Conservation (phyloP, 345 rosid species). For the Eucalyptus dawsonii region DNA sequence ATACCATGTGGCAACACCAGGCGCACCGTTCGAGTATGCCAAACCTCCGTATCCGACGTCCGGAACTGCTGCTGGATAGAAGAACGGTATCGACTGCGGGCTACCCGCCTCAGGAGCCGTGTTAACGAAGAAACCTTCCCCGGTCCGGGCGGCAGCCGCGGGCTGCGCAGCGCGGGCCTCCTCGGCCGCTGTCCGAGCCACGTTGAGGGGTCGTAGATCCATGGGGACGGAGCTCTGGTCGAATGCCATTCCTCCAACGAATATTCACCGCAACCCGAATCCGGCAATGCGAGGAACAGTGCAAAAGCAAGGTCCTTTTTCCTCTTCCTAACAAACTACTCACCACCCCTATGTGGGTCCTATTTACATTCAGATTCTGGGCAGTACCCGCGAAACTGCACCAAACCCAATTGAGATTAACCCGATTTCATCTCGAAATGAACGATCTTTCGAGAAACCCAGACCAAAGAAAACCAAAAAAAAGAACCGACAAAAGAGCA, state of each 20-base stretch:
- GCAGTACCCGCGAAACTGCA: background rate
- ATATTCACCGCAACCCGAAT: background rate
- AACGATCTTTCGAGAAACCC: background rate
- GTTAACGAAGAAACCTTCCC: conserved; percentile 13
- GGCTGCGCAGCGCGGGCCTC: conserved; percentile 37
- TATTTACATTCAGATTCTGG: background rate
- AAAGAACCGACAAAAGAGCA: background rate
- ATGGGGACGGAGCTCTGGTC: conserved; percentile 37
- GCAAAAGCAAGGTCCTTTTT: background rate
- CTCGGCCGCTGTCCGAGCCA: conserved; percentile 19
- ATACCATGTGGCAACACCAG: conserved; percentile 21
- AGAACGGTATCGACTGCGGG: conserved; percentile 27
- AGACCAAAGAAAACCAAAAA: background rate
- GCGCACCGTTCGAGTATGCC: conserved; percentile 22
- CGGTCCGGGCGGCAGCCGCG: conserved; percentile 4
- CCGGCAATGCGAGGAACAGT: background rate
- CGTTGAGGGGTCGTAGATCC: conserved; percentile 33
- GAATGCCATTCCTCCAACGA: conserved; percentile 31
- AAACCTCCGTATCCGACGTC: conserved; percentile 35
- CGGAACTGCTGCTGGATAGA: conserved; percentile 22
- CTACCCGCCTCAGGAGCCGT: conserved; percentile 9
- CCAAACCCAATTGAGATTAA: background rate
- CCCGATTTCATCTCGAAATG: background rate
- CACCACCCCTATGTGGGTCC: background rate
- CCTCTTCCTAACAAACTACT: background rate